Evolutionary conservation across 2,329 filamentous ascomycete genomes (phyloP).

Genomic region (Ceratocystis eucalypticola): DNA sequence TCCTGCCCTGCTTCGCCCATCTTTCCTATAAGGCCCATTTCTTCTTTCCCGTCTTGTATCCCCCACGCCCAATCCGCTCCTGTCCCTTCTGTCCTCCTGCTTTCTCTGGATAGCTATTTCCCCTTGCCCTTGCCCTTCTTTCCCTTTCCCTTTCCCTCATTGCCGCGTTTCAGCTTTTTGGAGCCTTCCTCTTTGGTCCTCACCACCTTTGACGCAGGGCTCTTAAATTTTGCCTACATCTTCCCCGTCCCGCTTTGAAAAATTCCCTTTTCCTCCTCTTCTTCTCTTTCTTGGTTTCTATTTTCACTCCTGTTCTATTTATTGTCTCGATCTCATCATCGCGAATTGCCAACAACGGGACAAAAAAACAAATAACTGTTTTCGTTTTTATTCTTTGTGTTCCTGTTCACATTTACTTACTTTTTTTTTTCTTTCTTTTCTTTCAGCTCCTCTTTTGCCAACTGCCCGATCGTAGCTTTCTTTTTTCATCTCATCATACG

Average conservation of each 20-base stretch:
- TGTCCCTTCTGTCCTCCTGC: constrained; percentile 9
- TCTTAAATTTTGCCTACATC: background rate
- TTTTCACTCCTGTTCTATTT: constrained; percentile 9
- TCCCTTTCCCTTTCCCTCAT: background rate
- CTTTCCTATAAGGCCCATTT: background rate
- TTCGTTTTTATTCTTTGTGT: background rate
- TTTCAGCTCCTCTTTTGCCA: background rate
- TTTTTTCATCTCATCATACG: background rate
- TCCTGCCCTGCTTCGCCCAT: background rate
- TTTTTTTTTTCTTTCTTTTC: background rate
- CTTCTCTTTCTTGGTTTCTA: background rate
- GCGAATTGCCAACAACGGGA: background rate
- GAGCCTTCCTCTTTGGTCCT: constrained; percentile 3
- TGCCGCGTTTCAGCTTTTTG: constrained; percentile 12
- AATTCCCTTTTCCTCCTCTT: constrained; percentile 1
- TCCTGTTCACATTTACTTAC: constrained; percentile 1
- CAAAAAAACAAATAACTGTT: background rate
- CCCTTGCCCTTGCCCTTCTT: background rate
- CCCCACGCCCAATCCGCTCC: background rate
- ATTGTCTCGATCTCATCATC: background rate
- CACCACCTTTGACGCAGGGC: constrained; percentile 3
- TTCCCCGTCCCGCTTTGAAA: background rate
- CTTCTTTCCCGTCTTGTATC: constrained; percentile 10
- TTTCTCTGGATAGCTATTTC: background rate
- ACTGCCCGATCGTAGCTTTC: background rate